A percentile compares a stretch with the other conserved stretches of the same genome.
phyloP scores from a whole-genome alignment of 495 filamentous ascomycete genomes.

The Penicillium crystallinum region DNA sequence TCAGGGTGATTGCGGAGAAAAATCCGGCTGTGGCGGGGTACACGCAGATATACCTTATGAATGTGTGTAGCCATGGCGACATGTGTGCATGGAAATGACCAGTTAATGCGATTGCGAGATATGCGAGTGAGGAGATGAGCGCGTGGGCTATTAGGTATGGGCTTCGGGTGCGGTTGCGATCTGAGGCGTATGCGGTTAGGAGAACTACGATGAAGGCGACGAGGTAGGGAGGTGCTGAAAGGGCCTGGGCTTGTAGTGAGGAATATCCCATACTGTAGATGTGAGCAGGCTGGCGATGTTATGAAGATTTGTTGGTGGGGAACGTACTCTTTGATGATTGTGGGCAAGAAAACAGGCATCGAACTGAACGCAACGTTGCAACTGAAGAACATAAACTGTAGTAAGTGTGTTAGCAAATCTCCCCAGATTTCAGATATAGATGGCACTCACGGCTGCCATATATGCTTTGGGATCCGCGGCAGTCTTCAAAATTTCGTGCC shows the following conservation, averaged over 20 bases:
- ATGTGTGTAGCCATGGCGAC: conserved; percentile 20
- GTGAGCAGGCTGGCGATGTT: neutral
- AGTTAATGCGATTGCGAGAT: conserved; percentile 49
- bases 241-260: conserved; percentile 45
- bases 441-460: conserved; percentile 53
- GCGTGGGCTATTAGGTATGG: conserved; percentile 48
- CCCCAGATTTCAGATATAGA: neutral
- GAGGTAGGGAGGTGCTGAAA: conserved; percentile 54
- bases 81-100: conserved; percentile 36
- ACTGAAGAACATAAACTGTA: conserved; percentile 52
- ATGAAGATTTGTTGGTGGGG: neutral
- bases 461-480: conserved; percentile 62
- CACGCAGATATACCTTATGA: conserved; percentile 51
- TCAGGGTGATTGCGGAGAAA: conserved; percentile 57
- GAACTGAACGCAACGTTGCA: conserved; percentile 57
- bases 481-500: conserved; percentile 48
- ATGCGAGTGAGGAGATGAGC: conserved; percentile 55
- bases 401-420: neutral
- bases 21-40: conserved; percentile 56
- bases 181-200: conserved; percentile 47
- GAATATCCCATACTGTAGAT: conserved; percentile 45
- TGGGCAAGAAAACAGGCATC: conserved; percentile 55
- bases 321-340: conserved; percentile 51
- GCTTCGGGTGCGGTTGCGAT: conserved; percentile 41
- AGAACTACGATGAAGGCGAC: conserved; percentile 49